These are phyloP conservation scores for Epicoccum nigrum DNA, from an alignment of 2,329 filamentous ascomycete genomes.

Conservation along the genomic window DNA sequence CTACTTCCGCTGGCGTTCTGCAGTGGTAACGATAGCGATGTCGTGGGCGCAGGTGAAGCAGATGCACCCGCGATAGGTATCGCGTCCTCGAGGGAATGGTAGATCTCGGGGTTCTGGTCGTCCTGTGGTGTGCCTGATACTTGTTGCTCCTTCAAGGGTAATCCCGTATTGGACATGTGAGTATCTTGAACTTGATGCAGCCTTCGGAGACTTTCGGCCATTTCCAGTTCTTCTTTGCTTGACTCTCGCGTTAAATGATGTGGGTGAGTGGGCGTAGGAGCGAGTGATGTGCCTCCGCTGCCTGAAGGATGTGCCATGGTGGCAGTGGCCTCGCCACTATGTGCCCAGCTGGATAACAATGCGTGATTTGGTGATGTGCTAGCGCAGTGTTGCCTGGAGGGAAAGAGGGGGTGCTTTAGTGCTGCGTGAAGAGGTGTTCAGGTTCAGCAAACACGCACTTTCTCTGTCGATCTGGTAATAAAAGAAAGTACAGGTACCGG, in stretches of 20 bases:
- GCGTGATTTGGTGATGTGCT: conserved; percentile 16
- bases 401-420: background rate
- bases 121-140: conserved; percentile 26
- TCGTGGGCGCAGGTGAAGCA: conserved; percentile 29
- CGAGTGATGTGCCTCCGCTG: conserved; percentile 46
- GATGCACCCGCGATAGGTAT: conserved; percentile 36
- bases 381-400: conserved; percentile 29
- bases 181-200: conserved; percentile 53
- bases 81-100: conserved; percentile 51
- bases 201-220: conserved; percentile 53
- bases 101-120: conserved; percentile 40
- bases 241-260: conserved; percentile 51
- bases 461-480: conserved; percentile 20
- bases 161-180: conserved; percentile 26
- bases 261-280: conserved; percentile 45
- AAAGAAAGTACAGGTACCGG: conserved; percentile 18
- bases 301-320: conserved; percentile 38
- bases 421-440: conserved; percentile 5
- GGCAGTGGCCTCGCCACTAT: conserved; percentile 17
- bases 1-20: conserved; percentile 30
- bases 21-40: conserved; percentile 26
- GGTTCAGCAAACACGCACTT: background rate
- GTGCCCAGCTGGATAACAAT: conserved; percentile 10
- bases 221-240: conserved; percentile 58
- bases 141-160: conserved; percentile 24